A percentile compares a stretch with the other conserved stretches of the same genome.
These are phyloP conservation scores for Suillus weaverae DNA, from an alignment of 768 basidiomycete genomes.

Conservation along the genomic window DNA sequence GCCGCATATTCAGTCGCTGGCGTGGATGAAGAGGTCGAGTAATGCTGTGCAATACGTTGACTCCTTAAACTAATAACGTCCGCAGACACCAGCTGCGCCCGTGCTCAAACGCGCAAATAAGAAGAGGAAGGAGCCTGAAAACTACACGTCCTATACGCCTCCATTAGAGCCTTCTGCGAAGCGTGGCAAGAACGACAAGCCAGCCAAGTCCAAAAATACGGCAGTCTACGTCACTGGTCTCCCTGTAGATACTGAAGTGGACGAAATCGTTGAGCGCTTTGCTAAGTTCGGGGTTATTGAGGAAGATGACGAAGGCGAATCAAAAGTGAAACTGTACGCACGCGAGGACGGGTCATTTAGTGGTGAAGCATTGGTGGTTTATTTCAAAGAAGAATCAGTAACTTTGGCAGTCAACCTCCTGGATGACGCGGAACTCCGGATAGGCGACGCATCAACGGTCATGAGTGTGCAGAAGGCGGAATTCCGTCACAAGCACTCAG, in stretches of 20 bases:
- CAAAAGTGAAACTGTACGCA: constrained; percentile 96
- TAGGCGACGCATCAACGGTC: constrained; percentile 72
- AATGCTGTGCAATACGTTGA: constrained; percentile 14
- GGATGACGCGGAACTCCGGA: constrained; percentile 87
- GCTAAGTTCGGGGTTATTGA: constrained; percentile 90
- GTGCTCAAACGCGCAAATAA: constrained; percentile 78
- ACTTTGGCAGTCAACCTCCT: constrained; percentile 77
- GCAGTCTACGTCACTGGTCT: constrained; percentile 88
- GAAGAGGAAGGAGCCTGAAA: constrained; percentile 74
- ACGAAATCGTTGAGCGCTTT: constrained; percentile 85
- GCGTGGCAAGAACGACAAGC: constrained; percentile 60
- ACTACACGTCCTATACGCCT: constrained; percentile 61
- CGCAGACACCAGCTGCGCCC: constrained; percentile 83
- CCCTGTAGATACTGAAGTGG: constrained; percentile 69
- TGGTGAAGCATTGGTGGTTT: constrained; percentile 94
- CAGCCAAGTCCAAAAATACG: constrained; percentile 80
- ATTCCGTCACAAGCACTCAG: constrained; percentile 67
- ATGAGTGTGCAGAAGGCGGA: constrained; percentile 79
- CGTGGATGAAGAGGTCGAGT: constrained; percentile 88
- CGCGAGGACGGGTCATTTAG: constrained; percentile 85
- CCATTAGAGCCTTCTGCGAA: constrained; percentile 60
- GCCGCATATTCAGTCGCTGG: constrained; percentile 91
- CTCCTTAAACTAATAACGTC: constrained; percentile 22
- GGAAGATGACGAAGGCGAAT: constrained; percentile 86
- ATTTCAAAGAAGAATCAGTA: constrained; percentile 97